Evolutionary conservation across 2,329 filamentous ascomycete genomes (phyloP), one percentile per base, ranked within the genome.

Genomic region (Talaromyces verruculosus): DNA sequence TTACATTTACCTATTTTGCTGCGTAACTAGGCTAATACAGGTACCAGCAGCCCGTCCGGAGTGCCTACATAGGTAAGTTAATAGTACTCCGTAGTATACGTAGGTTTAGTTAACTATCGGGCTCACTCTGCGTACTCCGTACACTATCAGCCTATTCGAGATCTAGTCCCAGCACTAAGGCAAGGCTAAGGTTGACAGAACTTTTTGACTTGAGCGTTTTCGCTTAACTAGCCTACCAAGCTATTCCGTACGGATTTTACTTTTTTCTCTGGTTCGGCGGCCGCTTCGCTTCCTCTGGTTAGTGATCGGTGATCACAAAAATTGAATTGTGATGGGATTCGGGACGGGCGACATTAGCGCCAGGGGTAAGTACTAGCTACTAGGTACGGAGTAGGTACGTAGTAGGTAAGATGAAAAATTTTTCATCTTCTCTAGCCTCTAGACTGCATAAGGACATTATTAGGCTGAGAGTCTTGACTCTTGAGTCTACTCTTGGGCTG

Each of bases 161-260:
- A 33, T 33, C 15, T 62, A 62, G 61, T 22, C 30, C 61, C 28
- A n/a, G 13, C 61, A 57, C 61, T 63, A 63, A 63, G 19, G 61
- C 61, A 57, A 30, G 47, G 49, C 49, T 63, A 57, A 57, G 28
- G 22, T 45, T 57, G 61, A 63, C 61, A 57, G 61, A 45, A 62
- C 45, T 62, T 62, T 28, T 19, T 61, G 22, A 28, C 25, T 33
- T 33, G 6, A 28, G 17, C 17, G 15, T 53, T 33, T 15, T 15
- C 45, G 25, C 17, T 33, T 33, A 53, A 28, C 4, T 25, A 25
- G 25, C 22, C 22, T 17, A 17, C 25, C 2, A 30, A 8, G 5
- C 30, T 30, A 30, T 30, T 6, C 30, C 30, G 30, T 33, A 33
- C 30, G 30, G 30, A 33, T 33, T 33, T 33, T 33, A 1, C 5